phyloP scores from a whole-genome alignment of 2,329 filamentous ascomycete species.

The Mollisiaceae sp. region DNA sequence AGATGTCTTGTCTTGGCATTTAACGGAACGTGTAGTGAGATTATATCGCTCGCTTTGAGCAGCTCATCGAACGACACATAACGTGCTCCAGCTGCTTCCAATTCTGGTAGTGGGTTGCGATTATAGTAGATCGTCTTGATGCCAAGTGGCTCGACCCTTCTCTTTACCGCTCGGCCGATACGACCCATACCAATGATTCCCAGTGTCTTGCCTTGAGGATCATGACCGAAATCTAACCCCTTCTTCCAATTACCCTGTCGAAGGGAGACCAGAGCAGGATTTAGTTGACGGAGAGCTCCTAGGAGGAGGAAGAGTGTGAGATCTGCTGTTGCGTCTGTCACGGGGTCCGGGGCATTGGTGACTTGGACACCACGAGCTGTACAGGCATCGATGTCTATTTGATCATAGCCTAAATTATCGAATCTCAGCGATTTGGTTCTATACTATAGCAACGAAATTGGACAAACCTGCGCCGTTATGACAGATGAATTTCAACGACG shows the following conservation, averaged over 20 bases:
- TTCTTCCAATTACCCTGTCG: slow-evolving; percentile 44
- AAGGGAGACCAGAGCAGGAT: slow-evolving; percentile 48
- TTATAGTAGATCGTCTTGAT: slow-evolving; percentile 79
- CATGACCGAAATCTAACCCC: slow-evolving; percentile 49
- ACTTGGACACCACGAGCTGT: slow-evolving; percentile 62
- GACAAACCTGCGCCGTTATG: slow-evolving; percentile 42
- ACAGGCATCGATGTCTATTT: slow-evolving; percentile 74
- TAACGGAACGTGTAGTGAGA: slow-evolving; percentile 78
- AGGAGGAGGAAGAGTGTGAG: slow-evolving; percentile 77
- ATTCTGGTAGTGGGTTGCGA: slow-evolving; percentile 60
- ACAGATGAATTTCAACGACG: slow-evolving; percentile 44
- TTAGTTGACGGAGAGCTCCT: slow-evolving; percentile 61
- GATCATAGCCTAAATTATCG: slow-evolving; percentile 72
- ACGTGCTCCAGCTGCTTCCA: slow-evolving; percentile 56
- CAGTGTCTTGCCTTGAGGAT: slow-evolving; percentile 75
- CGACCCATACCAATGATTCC: slow-evolving; percentile 87
- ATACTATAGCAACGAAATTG: background rate
- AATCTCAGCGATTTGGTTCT: slow-evolving; percentile 21
- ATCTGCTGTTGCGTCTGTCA: slow-evolving; percentile 82
- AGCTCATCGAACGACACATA: slow-evolving; percentile 77
- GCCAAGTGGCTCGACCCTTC: slow-evolving; percentile 71
- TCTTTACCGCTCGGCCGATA: slow-evolving; percentile 73
- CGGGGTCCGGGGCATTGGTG: slow-evolving; percentile 76
- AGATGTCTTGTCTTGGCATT: slow-evolving; percentile 73
- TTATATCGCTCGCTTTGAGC: slow-evolving; percentile 69